These are phyloP conservation scores for Lichtheimia ornata DNA, from an alignment of 371 early-diverging fungal genomes.

Conservation along the genomic window DNA sequence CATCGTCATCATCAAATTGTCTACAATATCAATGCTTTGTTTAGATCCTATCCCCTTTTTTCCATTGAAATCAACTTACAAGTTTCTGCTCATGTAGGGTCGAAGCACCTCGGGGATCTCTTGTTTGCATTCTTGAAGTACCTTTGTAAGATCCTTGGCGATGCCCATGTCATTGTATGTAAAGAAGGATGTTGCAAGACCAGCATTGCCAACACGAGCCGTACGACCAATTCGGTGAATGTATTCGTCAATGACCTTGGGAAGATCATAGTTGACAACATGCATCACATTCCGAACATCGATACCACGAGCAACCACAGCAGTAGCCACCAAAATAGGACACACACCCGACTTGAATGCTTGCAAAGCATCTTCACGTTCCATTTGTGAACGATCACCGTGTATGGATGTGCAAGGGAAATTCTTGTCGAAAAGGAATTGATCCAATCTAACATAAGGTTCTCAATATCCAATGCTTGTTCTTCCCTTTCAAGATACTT, in stretches of 20 bases:
- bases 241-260: constrained; percentile 78
- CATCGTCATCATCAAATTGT: not conserved
- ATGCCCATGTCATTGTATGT: constrained; percentile 48
- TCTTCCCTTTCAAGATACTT: not conserved
- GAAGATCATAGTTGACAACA: constrained; percentile 86
- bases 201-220: constrained; percentile 75
- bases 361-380: constrained; percentile 78
- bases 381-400: constrained; percentile 78
- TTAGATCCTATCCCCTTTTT: no score
- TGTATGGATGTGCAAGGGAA: constrained; percentile 76
- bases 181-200: constrained; percentile 78
- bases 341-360: constrained; percentile 77
- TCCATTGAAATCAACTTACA: not conserved
- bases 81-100: constrained; percentile 30
- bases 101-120: constrained; percentile 74
- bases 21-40: not conserved
- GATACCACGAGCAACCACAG: constrained; percentile 92
- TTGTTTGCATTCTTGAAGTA: constrained; percentile 83
- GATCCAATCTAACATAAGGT: constrained; percentile 53
- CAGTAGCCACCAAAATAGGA: constrained; percentile 90
- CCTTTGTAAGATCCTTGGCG: constrained; percentile 67
- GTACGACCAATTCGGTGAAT: constrained; percentile 87
- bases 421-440: constrained; percentile 62
- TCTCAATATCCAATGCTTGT: not conserved
- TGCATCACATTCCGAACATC: constrained; percentile 85